These are phyloP conservation scores for Thalassia testudinum DNA, from an alignment of 116 monocot species.

Conservation along the genomic window DNA sequence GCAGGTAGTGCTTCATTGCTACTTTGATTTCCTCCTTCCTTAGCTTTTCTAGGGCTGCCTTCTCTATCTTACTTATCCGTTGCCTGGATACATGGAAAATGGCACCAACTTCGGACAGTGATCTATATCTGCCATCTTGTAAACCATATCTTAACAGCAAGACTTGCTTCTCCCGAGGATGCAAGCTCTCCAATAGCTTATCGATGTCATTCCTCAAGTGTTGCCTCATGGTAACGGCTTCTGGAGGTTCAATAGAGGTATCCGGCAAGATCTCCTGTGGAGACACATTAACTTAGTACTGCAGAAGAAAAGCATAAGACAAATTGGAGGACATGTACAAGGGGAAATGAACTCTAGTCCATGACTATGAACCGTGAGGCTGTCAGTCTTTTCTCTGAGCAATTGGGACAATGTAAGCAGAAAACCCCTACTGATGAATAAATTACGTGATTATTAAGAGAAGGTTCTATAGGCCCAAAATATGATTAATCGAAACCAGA, in stretches of 20 bases:
- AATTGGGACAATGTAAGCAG: too few relatives aligned
- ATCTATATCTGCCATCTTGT: slow-evolving; percentile 46
- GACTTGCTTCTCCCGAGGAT: slow-evolving; percentile 47
- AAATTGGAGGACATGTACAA: too few relatives aligned
- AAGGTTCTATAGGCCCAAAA: too few relatives aligned
- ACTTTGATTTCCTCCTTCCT: slow-evolving; percentile 21
- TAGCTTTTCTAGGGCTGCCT: slow-evolving; percentile 30
- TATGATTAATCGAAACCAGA: too few relatives aligned
- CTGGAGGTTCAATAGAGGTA: slow-evolving; percentile 21
- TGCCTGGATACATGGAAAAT: slow-evolving; percentile 38
- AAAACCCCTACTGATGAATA: too few relatives aligned
- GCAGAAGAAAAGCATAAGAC: too few relatives aligned
- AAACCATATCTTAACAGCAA: too few relatives aligned
- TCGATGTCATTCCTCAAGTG: slow-evolving; percentile 33
- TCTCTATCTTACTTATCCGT: too few relatives aligned
- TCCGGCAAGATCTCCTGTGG: slow-evolving; percentile 53
- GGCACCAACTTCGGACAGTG: slow-evolving; percentile 47
- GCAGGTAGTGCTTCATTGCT: slow-evolving; percentile 19
- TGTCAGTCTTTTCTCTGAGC: too few relatives aligned
- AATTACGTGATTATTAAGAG: too few relatives aligned
- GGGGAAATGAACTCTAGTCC: too few relatives aligned
- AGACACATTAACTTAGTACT: not conserved
- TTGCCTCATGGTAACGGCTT: slow-evolving; percentile 16
- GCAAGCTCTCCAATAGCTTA: slow-evolving; percentile 26
- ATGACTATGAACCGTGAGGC: too few relatives aligned